These are phyloP conservation scores for apple (Malus domestica) DNA, from an alignment of 306 rosid genomes.

Conservation along the genomic window DNA sequence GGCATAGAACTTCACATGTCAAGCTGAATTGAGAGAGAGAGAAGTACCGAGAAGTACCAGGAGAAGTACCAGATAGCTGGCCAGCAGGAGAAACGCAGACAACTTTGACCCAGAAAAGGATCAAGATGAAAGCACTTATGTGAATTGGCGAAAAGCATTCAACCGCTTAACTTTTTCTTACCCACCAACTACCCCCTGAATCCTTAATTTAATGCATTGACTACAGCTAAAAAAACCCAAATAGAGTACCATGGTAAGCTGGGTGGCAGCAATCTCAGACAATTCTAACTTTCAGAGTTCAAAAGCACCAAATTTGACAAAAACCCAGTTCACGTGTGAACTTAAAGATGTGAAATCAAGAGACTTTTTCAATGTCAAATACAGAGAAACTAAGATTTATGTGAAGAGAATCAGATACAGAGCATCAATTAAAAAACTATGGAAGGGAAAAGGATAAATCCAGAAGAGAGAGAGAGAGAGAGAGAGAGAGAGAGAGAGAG, in stretches of 20 bases:
- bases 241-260: background rate
- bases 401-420: background rate
- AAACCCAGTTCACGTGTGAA: constrained; percentile 4
- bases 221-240: background rate
- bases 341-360: constrained; percentile 1
- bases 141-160: background rate
- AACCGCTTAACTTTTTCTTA: background rate
- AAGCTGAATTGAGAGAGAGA: background rate
- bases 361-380: background rate
- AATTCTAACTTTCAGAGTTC: background rate
- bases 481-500: background rate
- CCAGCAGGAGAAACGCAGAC: background rate
- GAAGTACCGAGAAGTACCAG: background rate
- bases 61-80: background rate
- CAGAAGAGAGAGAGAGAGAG: background rate
- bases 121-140: background rate
- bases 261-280: background rate
- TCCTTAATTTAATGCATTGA: background rate
- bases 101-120: background rate
- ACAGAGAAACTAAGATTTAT: background rate
- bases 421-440: background rate
- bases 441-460: background rate
- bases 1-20: background rate
- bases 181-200: background rate
- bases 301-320: background rate